Evolutionary conservation across 164 flowering plant genomes (phyloP), one percentile per base, ranked within the genome.

Genomic region (Macadamia tetraphylla): DNA sequence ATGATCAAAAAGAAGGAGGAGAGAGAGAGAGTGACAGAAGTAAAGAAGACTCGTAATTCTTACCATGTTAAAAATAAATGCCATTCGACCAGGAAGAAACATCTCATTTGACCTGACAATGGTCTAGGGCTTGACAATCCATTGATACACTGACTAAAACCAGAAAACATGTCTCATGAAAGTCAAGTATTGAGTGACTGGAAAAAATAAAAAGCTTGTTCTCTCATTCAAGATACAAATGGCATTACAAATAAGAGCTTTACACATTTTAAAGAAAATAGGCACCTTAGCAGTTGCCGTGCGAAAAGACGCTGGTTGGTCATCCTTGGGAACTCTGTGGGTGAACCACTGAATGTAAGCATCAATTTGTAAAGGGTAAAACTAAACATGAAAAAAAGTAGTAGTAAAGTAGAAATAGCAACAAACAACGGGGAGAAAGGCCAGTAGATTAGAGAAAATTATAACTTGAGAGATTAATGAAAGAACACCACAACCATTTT

Each of bases 211-310:
- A 23, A 23, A 23, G 23, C 23, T 23, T 23, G 23, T 23, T 23
- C 23, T 23, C 23, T 23, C 23, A 23, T 23, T 23, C 23, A 23
- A 23, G 23, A 23, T 23, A 23, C 23, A 23, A 23, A 23, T 23
- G 23, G 23, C 23, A 23, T 23, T 23, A 23, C 23, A 23, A 23
- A 23, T 23, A 65, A 62, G n/a, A 35, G 1, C 18, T 29, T 6
- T 6, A 52, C 53, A 70, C 17, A 49, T 55, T 35, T 44, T 53
- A 17, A 56, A 57, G n/a, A 73, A 64, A 29, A 42, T 15, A 60
- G 58, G 55, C 62, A 91, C 98, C 96, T 94, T 94, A 40, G 95
- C 95, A 43, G 83, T 81, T 49, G 92, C 88, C 59, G 97, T 92
- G 60, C 97, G 97, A 75, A 94, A 90, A 58, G 90, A 73, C 68